Evolutionary conservation across 768 basidiomycete species (phyloP).

Genomic region (Amanita pseudoporphyria): DNA sequence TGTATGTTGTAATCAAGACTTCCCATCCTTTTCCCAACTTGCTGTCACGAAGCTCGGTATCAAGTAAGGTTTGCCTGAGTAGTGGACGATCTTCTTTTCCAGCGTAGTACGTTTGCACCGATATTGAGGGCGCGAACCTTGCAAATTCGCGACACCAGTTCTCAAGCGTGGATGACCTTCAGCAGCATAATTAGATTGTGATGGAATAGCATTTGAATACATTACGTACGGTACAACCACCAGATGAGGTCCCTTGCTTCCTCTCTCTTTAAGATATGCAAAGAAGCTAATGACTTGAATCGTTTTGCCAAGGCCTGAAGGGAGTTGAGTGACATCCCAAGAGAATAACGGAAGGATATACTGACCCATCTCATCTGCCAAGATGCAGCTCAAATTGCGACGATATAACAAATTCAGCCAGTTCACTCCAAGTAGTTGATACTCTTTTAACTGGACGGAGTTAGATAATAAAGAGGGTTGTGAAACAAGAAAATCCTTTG

Average conservation of each 20-base stretch:
- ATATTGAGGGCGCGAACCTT: constrained; percentile 79
- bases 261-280: constrained; percentile 75
- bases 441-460: constrained; percentile 82
- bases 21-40: constrained; percentile 65
- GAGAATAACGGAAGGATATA: constrained; percentile 11
- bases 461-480: constrained; percentile 66
- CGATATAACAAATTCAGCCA: constrained; percentile 88
- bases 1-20: constrained; percentile 94
- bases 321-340: constrained; percentile 7
- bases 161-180: constrained; percentile 88
- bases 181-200: constrained; percentile 7
- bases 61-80: constrained; percentile 63
- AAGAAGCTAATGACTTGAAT: constrained; percentile 98
- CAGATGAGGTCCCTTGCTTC: constrained; percentile 78
- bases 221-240: constrained; percentile 85
- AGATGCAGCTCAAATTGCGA: constrained; percentile 80
- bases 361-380: constrained; percentile 99
- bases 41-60: constrained; percentile 41
- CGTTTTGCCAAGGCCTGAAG: constrained; percentile 90
- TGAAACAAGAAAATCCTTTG: constrained; percentile 57
- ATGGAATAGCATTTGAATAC: neutral
- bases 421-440: constrained; percentile 95
- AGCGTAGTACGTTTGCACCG: constrained; percentile 89
- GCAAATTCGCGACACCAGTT: constrained; percentile 98
- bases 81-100: constrained; percentile 75